A percentile compares a stretch with the other conserved stretches of the same genome.
These are phyloP conservation scores for Pholiota adiposa DNA, from an alignment of 1,284 basidiomycete genomes.

Conservation along the genomic window DNA sequence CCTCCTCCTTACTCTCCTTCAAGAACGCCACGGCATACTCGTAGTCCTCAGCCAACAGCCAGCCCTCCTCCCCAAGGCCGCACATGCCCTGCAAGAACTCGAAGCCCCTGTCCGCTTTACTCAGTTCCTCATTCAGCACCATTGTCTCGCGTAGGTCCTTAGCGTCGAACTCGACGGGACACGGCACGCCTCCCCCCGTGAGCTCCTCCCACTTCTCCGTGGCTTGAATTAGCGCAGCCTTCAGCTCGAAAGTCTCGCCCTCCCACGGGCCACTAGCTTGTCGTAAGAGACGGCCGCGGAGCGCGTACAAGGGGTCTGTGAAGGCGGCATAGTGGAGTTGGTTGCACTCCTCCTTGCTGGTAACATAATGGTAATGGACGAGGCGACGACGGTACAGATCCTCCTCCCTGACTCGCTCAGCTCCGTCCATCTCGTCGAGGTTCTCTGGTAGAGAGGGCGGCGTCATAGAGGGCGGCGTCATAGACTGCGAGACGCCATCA, in stretches of 20 bases:
- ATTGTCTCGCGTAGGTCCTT: slow-evolving; percentile 45
- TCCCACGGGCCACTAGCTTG: slow-evolving; percentile 41
- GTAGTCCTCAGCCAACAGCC: slow-evolving; percentile 45
- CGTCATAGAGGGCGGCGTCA: too few species aligned
- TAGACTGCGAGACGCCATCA: background rate
- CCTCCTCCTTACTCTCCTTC: slow-evolving; percentile 37
- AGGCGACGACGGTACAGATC: slow-evolving; percentile 2
- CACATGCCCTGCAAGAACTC: slow-evolving; percentile 35
- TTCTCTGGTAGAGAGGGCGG: background rate
- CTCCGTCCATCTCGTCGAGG: background rate
- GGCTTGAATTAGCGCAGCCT: slow-evolving; percentile 43
- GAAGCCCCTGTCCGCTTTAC: slow-evolving; percentile 35
- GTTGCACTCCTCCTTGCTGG: slow-evolving; percentile 33
- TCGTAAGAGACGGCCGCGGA: slow-evolving; percentile 44
- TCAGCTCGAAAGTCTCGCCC: slow-evolving; percentile 42
- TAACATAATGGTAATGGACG: too few species aligned
- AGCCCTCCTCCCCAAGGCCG: slow-evolving; percentile 41
- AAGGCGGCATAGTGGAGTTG: slow-evolving; percentile 40
- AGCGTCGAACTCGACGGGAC: slow-evolving; percentile 49
- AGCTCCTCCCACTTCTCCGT: slow-evolving; percentile 43
- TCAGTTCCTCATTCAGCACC: slow-evolving; percentile 35
- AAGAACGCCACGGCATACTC: slow-evolving; percentile 36
- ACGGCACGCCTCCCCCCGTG: slow-evolving; percentile 42
- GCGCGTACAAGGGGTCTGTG: slow-evolving; percentile 35
- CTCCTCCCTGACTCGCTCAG: background rate